phyloP scores from a whole-genome alignment of 345 rosid genomes.

The Kernera saxatilis region DNA sequence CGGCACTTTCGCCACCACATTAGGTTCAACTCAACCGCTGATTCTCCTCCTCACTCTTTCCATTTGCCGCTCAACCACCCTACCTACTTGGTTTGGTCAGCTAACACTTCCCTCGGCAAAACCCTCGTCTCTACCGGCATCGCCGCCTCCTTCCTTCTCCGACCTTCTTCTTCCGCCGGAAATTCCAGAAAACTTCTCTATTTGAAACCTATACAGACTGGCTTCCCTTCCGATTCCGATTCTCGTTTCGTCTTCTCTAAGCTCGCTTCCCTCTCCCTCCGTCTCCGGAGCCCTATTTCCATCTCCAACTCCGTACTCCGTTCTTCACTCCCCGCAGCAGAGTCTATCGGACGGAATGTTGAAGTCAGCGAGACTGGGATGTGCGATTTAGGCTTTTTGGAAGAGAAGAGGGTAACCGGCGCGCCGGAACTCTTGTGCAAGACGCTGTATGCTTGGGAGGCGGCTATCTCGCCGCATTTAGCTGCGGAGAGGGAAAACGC shows the following conservation, averaged over 20 bases:
- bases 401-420: conserved; percentile 35
- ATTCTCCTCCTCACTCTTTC: conserved; percentile 3
- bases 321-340: conserved; percentile 54
- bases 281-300: conserved; percentile 37
- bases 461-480: conserved; percentile 88
- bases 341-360: conserved; percentile 11
- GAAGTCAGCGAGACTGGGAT: conserved; percentile 30
- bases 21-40: neutral
- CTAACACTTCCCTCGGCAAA: conserved; percentile 93
- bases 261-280: conserved; percentile 57
- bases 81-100: conserved; percentile 64
- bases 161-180: conserved; percentile 28
- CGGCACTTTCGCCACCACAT: neutral
- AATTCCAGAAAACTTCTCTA: conserved; percentile 46
- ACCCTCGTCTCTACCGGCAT: conserved; percentile 93
- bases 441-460: conserved; percentile 80
- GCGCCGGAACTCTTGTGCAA: conserved; percentile 51
- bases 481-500: conserved; percentile 73
- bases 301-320: conserved; percentile 56
- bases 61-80: conserved; percentile 63
- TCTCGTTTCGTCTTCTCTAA: conserved; percentile 69
- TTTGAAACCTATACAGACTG: conserved; percentile 86
- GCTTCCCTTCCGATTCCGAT: conserved; percentile 90
- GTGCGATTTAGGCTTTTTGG: conserved; percentile 41
- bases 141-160: conserved; percentile 75